A percentile compares a stretch with the other conserved stretches of the same genome.
Evolutionary conservation across 2,329 filamentous ascomycete species (phyloP).

Genomic region (Stemphylium lycopersici): DNA sequence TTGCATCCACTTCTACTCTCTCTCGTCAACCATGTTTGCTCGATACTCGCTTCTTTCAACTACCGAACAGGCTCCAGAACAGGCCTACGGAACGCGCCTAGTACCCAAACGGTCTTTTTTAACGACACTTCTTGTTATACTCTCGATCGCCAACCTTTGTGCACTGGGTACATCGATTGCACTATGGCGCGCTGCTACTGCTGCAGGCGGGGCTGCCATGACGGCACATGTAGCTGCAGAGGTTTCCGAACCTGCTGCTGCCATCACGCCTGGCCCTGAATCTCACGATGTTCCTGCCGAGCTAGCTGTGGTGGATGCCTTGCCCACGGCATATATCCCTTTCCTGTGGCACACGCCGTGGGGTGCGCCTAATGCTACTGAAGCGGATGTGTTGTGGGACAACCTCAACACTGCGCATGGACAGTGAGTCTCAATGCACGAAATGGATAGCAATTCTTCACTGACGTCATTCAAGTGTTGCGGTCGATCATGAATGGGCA

Average conservation of each 20-base stretch:
- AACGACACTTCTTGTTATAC: background rate
- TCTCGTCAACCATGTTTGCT: slow-evolving; percentile 2
- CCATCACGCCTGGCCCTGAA: background rate
- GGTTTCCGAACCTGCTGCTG: background rate
- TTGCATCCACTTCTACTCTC: background rate
- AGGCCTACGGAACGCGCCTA: background rate
- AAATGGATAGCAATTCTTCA: too few relatives aligned
- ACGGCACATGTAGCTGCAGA: too few relatives aligned
- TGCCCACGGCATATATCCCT: slow-evolving; percentile 3
- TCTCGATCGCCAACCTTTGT: slow-evolving; percentile 4
- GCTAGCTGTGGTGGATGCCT: slow-evolving; percentile 4
- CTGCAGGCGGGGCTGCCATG: background rate
- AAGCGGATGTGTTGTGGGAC: slow-evolving; percentile 31
- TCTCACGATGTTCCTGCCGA: background rate
- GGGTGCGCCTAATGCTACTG: slow-evolving; percentile 14
- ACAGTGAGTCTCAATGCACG: slow-evolving; percentile 3
- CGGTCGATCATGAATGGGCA: slow-evolving; percentile 33
- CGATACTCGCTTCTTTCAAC: slow-evolving; percentile 5
- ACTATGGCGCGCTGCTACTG: slow-evolving; percentile 1
- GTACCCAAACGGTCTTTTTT: slow-evolving; percentile 1
- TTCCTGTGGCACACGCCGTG: slow-evolving; percentile 12
- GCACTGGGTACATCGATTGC: background rate
- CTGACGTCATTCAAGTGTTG: slow-evolving; percentile 9
- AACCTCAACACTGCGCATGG: slow-evolving; percentile 34
- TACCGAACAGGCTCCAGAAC: background rate